Conservation (phyloP, 1,284 basidiomycete genomes). For the Inonotus hispidus region DNA sequence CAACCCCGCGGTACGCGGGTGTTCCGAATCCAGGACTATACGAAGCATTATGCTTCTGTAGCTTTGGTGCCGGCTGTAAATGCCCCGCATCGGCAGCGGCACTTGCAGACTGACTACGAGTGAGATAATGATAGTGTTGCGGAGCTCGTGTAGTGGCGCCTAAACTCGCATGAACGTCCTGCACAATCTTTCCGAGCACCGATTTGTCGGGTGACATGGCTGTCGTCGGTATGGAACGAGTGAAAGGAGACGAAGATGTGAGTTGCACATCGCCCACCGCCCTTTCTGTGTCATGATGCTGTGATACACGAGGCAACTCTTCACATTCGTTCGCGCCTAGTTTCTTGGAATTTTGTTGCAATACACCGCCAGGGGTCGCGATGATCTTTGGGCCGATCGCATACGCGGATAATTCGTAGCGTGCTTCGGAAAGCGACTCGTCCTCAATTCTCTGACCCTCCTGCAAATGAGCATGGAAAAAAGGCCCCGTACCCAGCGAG, state of each 20-base stretch:
- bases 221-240: not conserved
- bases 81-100: not conserved
- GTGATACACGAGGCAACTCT: constrained; percentile 14
- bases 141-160: not conserved
- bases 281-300: constrained; percentile 4
- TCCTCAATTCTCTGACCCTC: constrained; percentile 12
- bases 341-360: not conserved
- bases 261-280: not conserved
- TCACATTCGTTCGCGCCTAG: not conserved
- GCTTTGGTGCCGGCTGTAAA: constrained; percentile 1
- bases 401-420: constrained; percentile 1
- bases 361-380: not conserved
- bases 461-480: constrained; percentile 19
- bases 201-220: constrained; percentile 9
- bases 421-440: not conserved
- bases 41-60: constrained; percentile 9
- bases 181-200: constrained; percentile 8
- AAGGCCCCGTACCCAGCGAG: constrained; percentile 11
- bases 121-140: constrained; percentile 17
- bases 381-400: not conserved
- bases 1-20: not conserved
- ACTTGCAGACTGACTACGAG: constrained; percentile 17
- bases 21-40: not conserved
- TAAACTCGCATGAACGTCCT: not conserved
- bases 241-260: constrained; percentile 2